Conservation (phyloP, 129 eudicot species). For the Artemisia annua region DNA sequence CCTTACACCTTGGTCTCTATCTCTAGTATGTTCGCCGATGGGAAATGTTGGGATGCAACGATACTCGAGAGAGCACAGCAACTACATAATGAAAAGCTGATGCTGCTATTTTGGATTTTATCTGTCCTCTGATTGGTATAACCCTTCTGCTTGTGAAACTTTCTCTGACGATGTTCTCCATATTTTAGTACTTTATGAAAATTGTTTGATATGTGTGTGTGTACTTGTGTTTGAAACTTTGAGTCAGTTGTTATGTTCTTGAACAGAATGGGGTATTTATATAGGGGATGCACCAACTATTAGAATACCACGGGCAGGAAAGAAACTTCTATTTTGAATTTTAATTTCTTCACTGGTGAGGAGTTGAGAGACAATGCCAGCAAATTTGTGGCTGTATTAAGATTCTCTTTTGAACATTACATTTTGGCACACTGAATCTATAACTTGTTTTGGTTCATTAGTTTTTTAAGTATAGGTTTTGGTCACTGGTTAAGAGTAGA, state of each 20-base stretch:
- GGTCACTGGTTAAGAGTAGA: constrained; percentile 13
- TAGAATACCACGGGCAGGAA: constrained; percentile 18
- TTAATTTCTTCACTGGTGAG: constrained; percentile 18
- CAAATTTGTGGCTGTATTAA: constrained; percentile 26
- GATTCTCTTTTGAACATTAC: constrained; percentile 9
- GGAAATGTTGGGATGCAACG: constrained; percentile 24
- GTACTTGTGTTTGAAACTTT: background rate
- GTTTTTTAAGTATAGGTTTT: constrained; percentile 3
- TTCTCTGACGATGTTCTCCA: constrained; percentile 29
- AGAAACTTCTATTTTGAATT: constrained; percentile 21
- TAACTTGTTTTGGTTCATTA: constrained; percentile 26
- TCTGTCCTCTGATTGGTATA: constrained; percentile 63
- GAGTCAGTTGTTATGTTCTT: constrained; percentile 8
- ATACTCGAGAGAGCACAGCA: constrained; percentile 33
- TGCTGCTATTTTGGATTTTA: constrained; percentile 55
- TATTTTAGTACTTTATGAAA: background rate
- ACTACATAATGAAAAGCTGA: constrained; percentile 51
- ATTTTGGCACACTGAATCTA: constrained; percentile 19
- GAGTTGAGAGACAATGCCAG: constrained; percentile 33
- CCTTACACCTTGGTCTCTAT: background rate
- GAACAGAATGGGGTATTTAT: constrained; percentile 25
- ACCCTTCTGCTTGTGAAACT: constrained; percentile 37
- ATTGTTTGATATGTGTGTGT: constrained; percentile 1
- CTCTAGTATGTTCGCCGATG: constrained; percentile 2
- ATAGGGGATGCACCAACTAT: constrained; percentile 8